Conservation (phyloP, 805 yeast species). For the Yamadazyma endophytica region DNA sequence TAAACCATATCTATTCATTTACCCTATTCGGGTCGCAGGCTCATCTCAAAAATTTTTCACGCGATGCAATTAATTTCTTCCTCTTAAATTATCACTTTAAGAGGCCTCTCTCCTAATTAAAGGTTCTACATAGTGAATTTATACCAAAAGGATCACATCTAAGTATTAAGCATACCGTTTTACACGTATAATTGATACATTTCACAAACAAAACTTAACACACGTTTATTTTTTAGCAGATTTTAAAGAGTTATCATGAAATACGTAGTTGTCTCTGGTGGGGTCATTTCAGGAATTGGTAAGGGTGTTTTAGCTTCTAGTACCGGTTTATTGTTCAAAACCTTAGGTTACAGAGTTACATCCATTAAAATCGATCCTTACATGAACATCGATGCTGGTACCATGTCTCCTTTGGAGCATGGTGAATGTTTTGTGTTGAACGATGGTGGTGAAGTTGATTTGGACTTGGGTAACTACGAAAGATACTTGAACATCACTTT, state of each 20-base stretch:
- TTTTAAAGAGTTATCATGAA: conserved; percentile 55
- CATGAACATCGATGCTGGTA: conserved; percentile 99
- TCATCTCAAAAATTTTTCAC: too few species aligned
- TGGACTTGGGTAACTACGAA: conserved; percentile 97
- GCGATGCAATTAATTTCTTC: conserved; percentile 41
- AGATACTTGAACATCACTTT: conserved; percentile 91
- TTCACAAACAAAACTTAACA: too few species aligned
- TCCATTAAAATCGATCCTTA: conserved; percentile 98
- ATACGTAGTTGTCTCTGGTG: conserved; percentile 99
- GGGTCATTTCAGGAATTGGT: conserved; percentile 99
- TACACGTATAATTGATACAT: too few species aligned
- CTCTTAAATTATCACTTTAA: conserved; percentile 41
- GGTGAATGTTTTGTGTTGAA: conserved; percentile 97
- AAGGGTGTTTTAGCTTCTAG: conserved; percentile 98
- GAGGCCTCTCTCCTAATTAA: too few species aligned
- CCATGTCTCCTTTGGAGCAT: conserved; percentile 98
- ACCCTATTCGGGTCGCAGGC: too few species aligned
- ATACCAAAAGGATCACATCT: too few species aligned
- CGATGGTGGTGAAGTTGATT: conserved; percentile 99
- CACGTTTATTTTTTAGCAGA: conserved; percentile 1
- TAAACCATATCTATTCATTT: background rate
- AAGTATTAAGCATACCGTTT: too few species aligned
- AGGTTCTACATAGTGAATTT: too few species aligned
- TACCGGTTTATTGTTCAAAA: conserved; percentile 90
- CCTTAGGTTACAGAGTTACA: conserved; percentile 91